These are phyloP conservation scores for Plasmodium vinckei DNA, from an alignment of 169 alveolate species.

Conservation along the genomic window DNA sequence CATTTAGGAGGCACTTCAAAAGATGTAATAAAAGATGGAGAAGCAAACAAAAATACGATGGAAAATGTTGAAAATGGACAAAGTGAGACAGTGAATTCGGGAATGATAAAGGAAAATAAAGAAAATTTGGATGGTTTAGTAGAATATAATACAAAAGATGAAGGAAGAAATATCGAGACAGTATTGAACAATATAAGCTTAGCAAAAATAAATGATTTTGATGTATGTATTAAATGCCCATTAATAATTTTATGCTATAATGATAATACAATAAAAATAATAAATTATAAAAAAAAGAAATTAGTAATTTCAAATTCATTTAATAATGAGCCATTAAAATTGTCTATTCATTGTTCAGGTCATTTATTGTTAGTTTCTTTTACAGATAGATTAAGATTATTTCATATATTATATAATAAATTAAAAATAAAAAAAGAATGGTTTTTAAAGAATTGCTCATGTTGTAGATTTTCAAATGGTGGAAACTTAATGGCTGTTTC, in stretches of 20 bases:
- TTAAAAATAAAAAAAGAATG: slow-evolving; percentile 66
- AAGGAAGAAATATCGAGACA: slow-evolving; percentile 27
- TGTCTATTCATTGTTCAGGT: slow-evolving; percentile 64
- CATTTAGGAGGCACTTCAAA: not conserved
- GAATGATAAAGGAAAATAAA: not conserved
- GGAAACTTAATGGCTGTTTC: slow-evolving; percentile 74
- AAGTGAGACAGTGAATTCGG: not conserved
- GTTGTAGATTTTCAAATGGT: slow-evolving; percentile 73
- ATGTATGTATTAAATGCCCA: slow-evolving; percentile 47
- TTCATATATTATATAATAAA: slow-evolving; percentile 69
- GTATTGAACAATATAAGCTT: slow-evolving; percentile 34
- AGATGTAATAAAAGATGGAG: not conserved
- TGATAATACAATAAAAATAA: slow-evolving; percentile 47
- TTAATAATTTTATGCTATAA: slow-evolving; percentile 53
- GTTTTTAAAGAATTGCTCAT: slow-evolving; percentile 71
- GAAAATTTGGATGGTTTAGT: not conserved
- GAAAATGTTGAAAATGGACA: not conserved
- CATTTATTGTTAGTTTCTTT: slow-evolving; percentile 56
- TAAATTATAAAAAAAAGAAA: slow-evolving; percentile 63
- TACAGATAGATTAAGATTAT: slow-evolving; percentile 60
- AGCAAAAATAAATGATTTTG: slow-evolving; percentile 62
- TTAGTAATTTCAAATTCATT: slow-evolving; percentile 38
- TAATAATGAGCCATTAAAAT: slow-evolving; percentile 68
- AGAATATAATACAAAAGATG: slow-evolving; percentile 1
- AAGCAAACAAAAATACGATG: not conserved